phyloP scores from a whole-genome alignment of 2,329 filamentous ascomycete genomes.

The Epichloe gansuensis region DNA sequence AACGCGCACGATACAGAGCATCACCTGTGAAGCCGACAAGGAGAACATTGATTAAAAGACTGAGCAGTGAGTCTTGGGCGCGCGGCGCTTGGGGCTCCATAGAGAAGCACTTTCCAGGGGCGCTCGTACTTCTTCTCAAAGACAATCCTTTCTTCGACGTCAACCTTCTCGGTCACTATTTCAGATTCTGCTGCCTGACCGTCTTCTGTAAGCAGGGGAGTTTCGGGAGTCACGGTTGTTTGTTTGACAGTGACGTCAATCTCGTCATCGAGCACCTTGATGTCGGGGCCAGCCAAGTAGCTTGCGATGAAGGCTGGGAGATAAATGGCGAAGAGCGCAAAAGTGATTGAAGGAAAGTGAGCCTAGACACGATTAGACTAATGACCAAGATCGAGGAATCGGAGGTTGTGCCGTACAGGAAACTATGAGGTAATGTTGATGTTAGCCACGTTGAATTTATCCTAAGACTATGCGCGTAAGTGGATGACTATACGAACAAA shows the following conservation, averaged over 20 bases:
- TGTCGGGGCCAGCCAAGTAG: conserved; percentile 42
- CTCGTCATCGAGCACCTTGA: conserved; percentile 47
- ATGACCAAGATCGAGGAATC: background rate
- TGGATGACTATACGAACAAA: conserved; percentile 16
- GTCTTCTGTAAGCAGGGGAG: conserved; percentile 19
- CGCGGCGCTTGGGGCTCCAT: conserved; percentile 62
- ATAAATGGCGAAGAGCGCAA: conserved; percentile 53
- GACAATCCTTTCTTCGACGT: conserved; percentile 49
- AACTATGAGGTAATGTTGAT: conserved; percentile 16
- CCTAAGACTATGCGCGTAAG: background rate
- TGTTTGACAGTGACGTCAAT: conserved; percentile 43
- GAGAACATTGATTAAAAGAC: conserved; percentile 58
- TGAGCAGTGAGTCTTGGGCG: conserved; percentile 50
- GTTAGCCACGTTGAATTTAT: conserved; percentile 6
- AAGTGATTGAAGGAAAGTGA: conserved; percentile 38
- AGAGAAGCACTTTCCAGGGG: conserved; percentile 53
- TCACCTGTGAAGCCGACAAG: conserved; percentile 62
- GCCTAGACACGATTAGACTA: conserved; percentile 15
- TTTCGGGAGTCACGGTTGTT: conserved; percentile 20
- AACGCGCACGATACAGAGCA: conserved; percentile 59
- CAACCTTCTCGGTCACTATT: conserved; percentile 37
- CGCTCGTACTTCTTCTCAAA: conserved; percentile 43
- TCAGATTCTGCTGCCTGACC: conserved; percentile 18
- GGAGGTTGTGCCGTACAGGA: conserved; percentile 17
- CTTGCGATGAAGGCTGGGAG: conserved; percentile 48